Conservation (phyloP, 1,139 yeast genomes). For the Zygotorulaspora mrakii region DNA sequence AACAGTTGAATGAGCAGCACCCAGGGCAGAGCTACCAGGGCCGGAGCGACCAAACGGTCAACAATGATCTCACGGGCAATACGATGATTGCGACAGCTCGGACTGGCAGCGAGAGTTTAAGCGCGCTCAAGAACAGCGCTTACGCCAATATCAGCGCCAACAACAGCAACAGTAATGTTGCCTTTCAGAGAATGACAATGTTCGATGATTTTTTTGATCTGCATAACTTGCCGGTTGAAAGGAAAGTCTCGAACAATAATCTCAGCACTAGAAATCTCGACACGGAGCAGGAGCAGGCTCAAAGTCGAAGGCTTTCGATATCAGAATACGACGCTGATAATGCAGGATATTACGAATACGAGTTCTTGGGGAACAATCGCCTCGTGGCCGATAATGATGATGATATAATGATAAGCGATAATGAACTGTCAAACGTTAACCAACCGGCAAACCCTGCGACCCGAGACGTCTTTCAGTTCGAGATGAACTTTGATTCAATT, state of each 20-base stretch:
- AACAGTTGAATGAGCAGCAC: slow-evolving; percentile 1
- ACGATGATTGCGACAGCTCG: slow-evolving; percentile 19
- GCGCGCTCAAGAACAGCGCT: no score
- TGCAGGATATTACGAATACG: slow-evolving; percentile 30
- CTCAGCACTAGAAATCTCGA: no score
- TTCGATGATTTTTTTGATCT: slow-evolving; percentile 23
- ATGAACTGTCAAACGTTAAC: no score
- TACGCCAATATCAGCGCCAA: no score
- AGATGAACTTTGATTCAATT: slow-evolving; percentile 7
- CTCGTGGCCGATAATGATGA: slow-evolving; percentile 7
- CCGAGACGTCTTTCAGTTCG: slow-evolving; percentile 12
- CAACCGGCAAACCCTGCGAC: slow-evolving; percentile 3
- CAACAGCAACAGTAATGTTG: slow-evolving; percentile 1
- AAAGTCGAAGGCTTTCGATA: slow-evolving; percentile 25
- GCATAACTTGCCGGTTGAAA: slow-evolving; percentile 12
- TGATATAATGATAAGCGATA: slow-evolving; percentile 10
- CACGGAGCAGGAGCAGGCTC: slow-evolving; percentile 3
- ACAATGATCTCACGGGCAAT: slow-evolving; percentile 23
- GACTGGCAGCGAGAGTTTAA: no score
- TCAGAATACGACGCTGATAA: slow-evolving; percentile 27
- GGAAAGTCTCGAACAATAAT: slow-evolving; percentile 1
- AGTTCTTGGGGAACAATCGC: slow-evolving; percentile 21
- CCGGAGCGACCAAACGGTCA: slow-evolving; percentile 10
- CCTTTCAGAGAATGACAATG: slow-evolving; percentile 9
- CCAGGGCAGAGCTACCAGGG: slow-evolving; percentile 5